Conservation (phyloP, 208 protist genomes). For the Blechomonas ayalai region DNA sequence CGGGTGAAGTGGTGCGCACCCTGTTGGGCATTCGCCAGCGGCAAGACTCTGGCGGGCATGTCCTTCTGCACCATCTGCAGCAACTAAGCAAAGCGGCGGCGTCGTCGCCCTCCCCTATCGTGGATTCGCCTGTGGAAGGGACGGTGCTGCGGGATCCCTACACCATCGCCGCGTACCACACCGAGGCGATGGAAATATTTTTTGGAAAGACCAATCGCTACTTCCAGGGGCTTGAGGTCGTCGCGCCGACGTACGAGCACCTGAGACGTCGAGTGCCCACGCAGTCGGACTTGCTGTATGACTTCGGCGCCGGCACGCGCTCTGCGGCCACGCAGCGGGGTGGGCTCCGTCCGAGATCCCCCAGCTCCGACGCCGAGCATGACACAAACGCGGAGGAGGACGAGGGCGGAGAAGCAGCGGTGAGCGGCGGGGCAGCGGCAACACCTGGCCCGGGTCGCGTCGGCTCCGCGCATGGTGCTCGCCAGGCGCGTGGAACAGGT, state of each 20-base stretch:
- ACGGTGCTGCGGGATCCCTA: conserved; percentile 62
- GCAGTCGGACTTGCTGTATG: conserved; percentile 49
- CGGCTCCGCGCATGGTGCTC: not conserved
- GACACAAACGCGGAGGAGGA: not conserved
- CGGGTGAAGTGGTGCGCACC: conserved; percentile 69
- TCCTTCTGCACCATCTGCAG: conserved; percentile 7
- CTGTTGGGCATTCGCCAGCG: conserved; percentile 44
- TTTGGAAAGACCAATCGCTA: conserved; percentile 65
- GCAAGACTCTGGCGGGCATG: conserved; percentile 12
- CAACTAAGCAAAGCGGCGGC: conserved; percentile 12
- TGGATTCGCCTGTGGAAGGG: not conserved
- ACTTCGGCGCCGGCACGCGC: conserved; percentile 28
- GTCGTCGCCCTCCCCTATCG: no score
- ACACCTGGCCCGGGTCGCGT: not conserved
- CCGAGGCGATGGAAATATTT: conserved; percentile 73
- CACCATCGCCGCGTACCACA: conserved; percentile 73
- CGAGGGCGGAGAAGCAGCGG: not conserved
- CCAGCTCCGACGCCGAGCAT: not conserved
- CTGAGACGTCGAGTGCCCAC: conserved; percentile 34
- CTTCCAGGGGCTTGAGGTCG: conserved; percentile 65
- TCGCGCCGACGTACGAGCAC: conserved; percentile 80
- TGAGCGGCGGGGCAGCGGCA: not conserved
- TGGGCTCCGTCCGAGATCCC: no score
- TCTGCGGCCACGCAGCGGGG: not conserved
- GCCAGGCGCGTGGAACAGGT: no score